These are phyloP conservation scores for Eruca vesicaria DNA, from an alignment of 441 rosid genomes.

Conservation along the genomic window DNA sequence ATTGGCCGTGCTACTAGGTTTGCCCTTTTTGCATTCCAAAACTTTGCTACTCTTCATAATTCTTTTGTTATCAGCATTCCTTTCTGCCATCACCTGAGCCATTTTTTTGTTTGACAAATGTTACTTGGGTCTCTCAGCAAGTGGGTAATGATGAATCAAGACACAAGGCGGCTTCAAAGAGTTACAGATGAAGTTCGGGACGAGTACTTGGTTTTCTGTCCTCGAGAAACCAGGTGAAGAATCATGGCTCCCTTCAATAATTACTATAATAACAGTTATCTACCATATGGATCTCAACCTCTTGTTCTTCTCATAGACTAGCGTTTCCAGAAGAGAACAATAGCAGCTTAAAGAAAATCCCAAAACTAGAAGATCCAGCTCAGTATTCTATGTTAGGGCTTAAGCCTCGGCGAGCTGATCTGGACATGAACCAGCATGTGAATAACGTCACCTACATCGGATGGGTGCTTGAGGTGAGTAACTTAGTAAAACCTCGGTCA, in stretches of 20 bases:
- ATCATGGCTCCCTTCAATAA: neutral
- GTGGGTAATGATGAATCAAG: slow-evolving; percentile 99
- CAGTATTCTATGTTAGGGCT: slow-evolving; percentile 73
- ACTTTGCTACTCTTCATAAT: neutral
- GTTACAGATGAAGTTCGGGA: slow-evolving; percentile 84
- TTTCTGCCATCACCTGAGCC: neutral
- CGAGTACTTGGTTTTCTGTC: slow-evolving; percentile 76
- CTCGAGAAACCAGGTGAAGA: slow-evolving; percentile 28
- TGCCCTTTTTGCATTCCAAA: neutral
- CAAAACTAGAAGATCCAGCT: slow-evolving; percentile 76
- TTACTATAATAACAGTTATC: neutral
- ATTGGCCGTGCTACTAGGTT: slow-evolving; percentile 96
- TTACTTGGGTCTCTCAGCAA: slow-evolving; percentile 60
- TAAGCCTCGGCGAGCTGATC: slow-evolving; percentile 92
- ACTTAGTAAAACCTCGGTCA: neutral
- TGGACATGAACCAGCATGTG: slow-evolving; percentile 98
- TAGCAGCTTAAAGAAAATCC: slow-evolving; percentile 72
- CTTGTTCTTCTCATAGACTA: slow-evolving; percentile 44
- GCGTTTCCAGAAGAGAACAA: slow-evolving; percentile 82
- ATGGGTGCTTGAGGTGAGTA: slow-evolving; percentile 90
- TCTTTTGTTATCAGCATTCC: neutral
- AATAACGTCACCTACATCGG: slow-evolving; percentile 91
- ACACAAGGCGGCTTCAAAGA: slow-evolving; percentile 89
- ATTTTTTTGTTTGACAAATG: neutral
- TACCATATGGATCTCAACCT: neutral